Evolutionary conservation across 352 stramenopile genomes (phyloP).

Genomic region (Globisporangium canariense): DNA sequence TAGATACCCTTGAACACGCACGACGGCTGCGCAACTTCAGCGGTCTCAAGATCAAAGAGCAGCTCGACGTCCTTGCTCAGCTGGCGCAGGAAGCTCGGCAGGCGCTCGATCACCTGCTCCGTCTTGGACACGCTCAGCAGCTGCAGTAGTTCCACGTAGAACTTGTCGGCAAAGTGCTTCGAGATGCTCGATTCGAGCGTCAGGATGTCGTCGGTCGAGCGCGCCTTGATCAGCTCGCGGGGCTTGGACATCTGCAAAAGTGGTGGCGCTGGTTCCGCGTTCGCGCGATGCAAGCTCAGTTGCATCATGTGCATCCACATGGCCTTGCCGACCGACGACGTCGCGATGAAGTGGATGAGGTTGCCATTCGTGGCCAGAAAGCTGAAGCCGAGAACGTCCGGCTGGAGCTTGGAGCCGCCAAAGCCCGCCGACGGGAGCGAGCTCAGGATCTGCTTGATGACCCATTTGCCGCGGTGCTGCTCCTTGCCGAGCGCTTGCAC

Average conservation of each 20-base stretch:
- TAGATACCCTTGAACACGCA: constrained; percentile 88
- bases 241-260: constrained; percentile 37
- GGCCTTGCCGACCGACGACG: constrained; percentile 68
- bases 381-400: constrained; percentile 76
- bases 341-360: constrained; percentile 81
- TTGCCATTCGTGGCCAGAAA: constrained; percentile 83
- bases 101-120: constrained; percentile 46
- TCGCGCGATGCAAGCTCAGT: constrained; percentile 46
- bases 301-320: constrained; percentile 87
- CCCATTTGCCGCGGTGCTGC: constrained; percentile 72
- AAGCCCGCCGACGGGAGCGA: constrained; percentile 78
- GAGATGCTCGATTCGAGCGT: constrained; percentile 59
- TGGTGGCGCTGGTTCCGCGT: constrained; percentile 31
- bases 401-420: constrained; percentile 74
- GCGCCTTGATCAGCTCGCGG: constrained; percentile 28
- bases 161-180: constrained; percentile 68
- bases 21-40: constrained; percentile 64
- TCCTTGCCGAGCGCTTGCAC: constrained; percentile 81
- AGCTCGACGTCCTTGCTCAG: constrained; percentile 84
- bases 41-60: constrained; percentile 79
- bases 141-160: constrained; percentile 58
- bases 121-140: constrained; percentile 36
- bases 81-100: constrained; percentile 74
- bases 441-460: constrained; percentile 77
- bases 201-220: constrained; percentile 46